Conservation (phyloP, 2,329 filamentous ascomycete species). For the Epichloe aotearoae region DNA sequence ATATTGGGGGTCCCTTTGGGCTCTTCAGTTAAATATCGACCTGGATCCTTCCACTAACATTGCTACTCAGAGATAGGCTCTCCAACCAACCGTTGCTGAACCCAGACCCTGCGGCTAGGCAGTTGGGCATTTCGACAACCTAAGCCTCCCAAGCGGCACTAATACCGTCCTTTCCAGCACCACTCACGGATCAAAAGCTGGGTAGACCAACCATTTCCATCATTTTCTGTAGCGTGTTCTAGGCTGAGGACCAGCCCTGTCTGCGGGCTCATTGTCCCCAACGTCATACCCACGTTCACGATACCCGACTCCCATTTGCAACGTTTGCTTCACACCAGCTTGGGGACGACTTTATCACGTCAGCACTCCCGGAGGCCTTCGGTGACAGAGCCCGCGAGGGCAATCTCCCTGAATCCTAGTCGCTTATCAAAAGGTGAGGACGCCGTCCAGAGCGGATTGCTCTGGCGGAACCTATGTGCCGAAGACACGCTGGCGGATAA, state of each 20-base stretch:
- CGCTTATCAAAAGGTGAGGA: conserved; percentile 48
- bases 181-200: not conserved
- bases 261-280: not conserved
- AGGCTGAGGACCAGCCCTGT: not conserved
- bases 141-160: conserved; percentile 1
- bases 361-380: conserved; percentile 8
- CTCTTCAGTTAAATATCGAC: conserved; percentile 8
- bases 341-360: not conserved
- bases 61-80: not conserved
- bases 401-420: conserved; percentile 38
- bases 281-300: conserved; percentile 2
- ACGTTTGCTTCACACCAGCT: not conserved
- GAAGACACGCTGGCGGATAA: conserved; percentile 60
- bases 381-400: conserved; percentile 39
- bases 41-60: conserved; percentile 6
- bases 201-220: not conserved
- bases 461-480: conserved; percentile 66
- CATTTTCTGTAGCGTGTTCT: not conserved
- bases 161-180: not conserved
- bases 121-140: conserved; percentile 1
- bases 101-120: conserved; percentile 2
- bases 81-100: conserved; percentile 3
- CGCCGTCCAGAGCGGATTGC: conserved; percentile 62
- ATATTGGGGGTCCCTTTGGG: not conserved
- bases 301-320: conserved; percentile 2